Conservation (phyloP, 768 basidiomycete species). For the Termitomyces sp. region DNA sequence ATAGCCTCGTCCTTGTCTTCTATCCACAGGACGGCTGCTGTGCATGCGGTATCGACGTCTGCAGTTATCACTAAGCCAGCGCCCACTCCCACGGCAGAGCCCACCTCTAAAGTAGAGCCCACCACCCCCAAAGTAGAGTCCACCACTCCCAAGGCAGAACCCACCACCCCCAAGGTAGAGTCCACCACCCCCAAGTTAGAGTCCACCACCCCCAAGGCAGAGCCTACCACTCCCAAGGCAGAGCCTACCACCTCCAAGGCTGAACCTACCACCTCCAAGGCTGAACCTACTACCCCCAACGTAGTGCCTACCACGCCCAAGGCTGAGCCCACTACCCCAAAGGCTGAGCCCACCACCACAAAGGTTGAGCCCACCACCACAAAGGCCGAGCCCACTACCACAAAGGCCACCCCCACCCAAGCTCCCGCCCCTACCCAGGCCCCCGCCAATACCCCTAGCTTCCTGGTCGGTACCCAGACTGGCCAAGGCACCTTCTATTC, state of each 20-base stretch:
- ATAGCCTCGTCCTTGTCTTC: constrained; percentile 15
- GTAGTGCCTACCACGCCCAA: neutral
- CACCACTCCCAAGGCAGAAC: constrained; percentile 16
- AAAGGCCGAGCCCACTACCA: constrained; percentile 11
- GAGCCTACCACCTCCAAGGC: constrained; percentile 10
- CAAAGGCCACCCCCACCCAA: neutral
- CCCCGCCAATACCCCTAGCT: constrained; percentile 27
- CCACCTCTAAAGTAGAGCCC: constrained; percentile 12
- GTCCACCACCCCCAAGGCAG: neutral
- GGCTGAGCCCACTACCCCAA: constrained; percentile 7
- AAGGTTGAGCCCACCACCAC: neutral
- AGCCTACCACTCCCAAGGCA: constrained; percentile 8
- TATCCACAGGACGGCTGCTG: constrained; percentile 9
- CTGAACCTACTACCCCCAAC: constrained; percentile 10
- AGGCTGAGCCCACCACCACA: constrained; percentile 12
- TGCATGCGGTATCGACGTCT: neutral
- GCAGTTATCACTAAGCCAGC: neutral
- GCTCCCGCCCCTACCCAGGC: constrained; percentile 1
- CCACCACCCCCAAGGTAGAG: constrained; percentile 13
- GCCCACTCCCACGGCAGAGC: constrained; percentile 1
- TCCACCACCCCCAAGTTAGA: constrained; percentile 11
- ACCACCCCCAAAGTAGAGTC: constrained; percentile 15
- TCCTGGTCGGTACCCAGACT: constrained; percentile 40
- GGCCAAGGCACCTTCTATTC: constrained; percentile 57
- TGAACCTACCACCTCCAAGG: constrained; percentile 4